A percentile compares a stretch with the other conserved stretches of the same genome.
phyloP scores from a whole-genome alignment of 2,329 filamentous ascomycete species.

The Pseudopyrenochaeta lycopersici region DNA sequence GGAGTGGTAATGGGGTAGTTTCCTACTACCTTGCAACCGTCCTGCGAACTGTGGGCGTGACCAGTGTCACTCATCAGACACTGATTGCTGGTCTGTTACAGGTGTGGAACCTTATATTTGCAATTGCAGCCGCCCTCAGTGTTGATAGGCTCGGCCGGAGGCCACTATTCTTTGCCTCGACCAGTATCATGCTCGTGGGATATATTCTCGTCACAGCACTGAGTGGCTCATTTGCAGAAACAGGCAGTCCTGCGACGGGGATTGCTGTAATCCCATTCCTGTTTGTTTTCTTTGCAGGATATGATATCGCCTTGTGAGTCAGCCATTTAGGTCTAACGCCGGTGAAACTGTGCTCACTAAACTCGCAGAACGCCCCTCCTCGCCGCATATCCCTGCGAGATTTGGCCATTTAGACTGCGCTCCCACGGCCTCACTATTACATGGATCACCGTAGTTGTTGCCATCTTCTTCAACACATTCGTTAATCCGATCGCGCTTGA shows the following conservation, averaged over 20 bases:
- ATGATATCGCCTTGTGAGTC: slow-evolving; percentile 43
- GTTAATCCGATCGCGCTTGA: slow-evolving; percentile 24
- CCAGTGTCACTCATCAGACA: slow-evolving; percentile 40
- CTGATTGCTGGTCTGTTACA: slow-evolving; percentile 51
- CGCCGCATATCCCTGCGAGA: slow-evolving; percentile 43
- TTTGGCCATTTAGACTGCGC: slow-evolving; percentile 42
- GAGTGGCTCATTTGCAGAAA: slow-evolving; percentile 38
- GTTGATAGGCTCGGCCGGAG: slow-evolving; percentile 55
- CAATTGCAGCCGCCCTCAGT: slow-evolving; percentile 48
- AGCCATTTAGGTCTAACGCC: too few species aligned
- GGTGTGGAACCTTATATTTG: slow-evolving; percentile 50
- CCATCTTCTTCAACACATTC: slow-evolving; percentile 18
- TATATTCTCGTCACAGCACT: slow-evolving; percentile 51
- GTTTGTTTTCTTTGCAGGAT: slow-evolving; percentile 22
- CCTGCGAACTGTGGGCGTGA: slow-evolving; percentile 50
- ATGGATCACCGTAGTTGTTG: not conserved
- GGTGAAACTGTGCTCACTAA: too few species aligned
- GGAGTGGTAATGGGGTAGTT: slow-evolving; percentile 51
- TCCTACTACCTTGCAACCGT: slow-evolving; percentile 49
- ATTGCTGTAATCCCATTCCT: slow-evolving; percentile 18
- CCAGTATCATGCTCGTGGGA: slow-evolving; percentile 14
- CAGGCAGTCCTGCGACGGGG: not conserved
- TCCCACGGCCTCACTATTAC: slow-evolving; percentile 49
- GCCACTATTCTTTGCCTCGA: slow-evolving; percentile 52
- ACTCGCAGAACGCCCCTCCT: slow-evolving; percentile 34